These are phyloP conservation scores for Dioscorea dumetorum DNA, from an alignment of 106 monocot genomes.

Conservation along the genomic window DNA sequence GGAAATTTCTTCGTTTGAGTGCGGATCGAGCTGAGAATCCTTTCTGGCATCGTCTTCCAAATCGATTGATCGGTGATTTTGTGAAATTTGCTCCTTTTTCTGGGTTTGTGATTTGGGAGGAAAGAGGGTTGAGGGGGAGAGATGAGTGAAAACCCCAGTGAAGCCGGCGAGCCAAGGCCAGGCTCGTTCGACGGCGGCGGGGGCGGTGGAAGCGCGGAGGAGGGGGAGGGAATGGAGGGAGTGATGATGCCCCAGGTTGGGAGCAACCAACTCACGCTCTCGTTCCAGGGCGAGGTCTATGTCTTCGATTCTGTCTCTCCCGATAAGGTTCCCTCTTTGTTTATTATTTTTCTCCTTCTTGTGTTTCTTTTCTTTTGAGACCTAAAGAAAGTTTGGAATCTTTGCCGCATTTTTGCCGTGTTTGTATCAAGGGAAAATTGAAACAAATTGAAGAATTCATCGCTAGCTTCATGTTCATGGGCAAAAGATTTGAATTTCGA, in stretches of 20 bases:
- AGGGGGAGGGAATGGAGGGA: not conserved
- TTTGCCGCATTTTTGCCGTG: no score
- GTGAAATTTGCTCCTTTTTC: not conserved
- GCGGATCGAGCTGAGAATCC: not conserved
- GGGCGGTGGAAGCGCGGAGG: slow-evolving; percentile 1
- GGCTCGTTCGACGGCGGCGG: not conserved
- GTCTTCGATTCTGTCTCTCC: slow-evolving; percentile 94
- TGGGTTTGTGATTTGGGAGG: not conserved
- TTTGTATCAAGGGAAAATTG: no score
- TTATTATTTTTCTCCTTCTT: not conserved
- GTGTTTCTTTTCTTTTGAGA: no score
- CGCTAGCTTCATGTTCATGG: no score
- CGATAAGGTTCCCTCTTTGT: slow-evolving; percentile 53
- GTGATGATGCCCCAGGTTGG: slow-evolving; percentile 1
- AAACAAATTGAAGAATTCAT: no score
- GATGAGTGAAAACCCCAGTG: not conserved
- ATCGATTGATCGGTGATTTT: not conserved
- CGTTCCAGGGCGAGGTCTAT: slow-evolving; percentile 92
- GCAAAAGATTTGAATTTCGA: no score
- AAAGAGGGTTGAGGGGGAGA: not conserved
- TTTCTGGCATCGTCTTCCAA: not conserved
- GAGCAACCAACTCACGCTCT: slow-evolving; percentile 78
- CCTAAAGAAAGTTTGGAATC: no score
- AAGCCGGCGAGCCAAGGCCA: not conserved
- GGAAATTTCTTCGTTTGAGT: not conserved